A percentile compares a stretch with the other conserved stretches of the same genome.
phyloP scores from a whole-genome alignment of 225 moss, liverwort and hornwort genomes.

The Sphagnum tenellum region DNA sequence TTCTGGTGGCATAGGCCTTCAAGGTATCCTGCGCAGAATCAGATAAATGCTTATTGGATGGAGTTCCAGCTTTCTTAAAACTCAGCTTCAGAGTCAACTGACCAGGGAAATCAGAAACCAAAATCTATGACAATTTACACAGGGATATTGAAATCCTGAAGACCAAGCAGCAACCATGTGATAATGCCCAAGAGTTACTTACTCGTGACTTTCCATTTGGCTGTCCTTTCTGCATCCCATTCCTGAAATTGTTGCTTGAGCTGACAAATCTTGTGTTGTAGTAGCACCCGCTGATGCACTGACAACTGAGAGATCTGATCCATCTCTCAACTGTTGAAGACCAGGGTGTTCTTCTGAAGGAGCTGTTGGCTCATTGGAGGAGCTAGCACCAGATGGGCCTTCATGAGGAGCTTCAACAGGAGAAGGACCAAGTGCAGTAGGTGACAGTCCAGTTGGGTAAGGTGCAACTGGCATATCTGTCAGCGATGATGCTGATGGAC shows the following conservation, averaged over 20 bases:
- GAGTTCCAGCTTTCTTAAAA: slow-evolving; percentile 61
- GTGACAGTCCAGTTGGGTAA: slow-evolving; percentile 62
- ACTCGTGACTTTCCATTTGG: slow-evolving; percentile 66
- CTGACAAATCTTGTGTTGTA: slow-evolving; percentile 26
- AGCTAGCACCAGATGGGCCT: slow-evolving; percentile 33
- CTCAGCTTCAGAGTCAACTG: slow-evolving; percentile 56
- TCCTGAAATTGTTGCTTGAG: slow-evolving; percentile 41
- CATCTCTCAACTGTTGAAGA: slow-evolving; percentile 48
- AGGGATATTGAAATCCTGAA: neutral
- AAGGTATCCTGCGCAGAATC: slow-evolving; percentile 44
- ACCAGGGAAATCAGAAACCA: slow-evolving; percentile 35
- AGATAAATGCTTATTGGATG: slow-evolving; percentile 41
- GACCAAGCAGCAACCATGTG: slow-evolving; percentile 33
- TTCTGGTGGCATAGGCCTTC: slow-evolving; percentile 64
- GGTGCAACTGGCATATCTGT: slow-evolving; percentile 95
- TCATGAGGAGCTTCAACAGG: slow-evolving; percentile 60
- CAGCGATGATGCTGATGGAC: slow-evolving; percentile 89
- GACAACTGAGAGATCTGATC: slow-evolving; percentile 43
- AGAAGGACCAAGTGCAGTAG: slow-evolving; percentile 60
- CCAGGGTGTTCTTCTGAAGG: slow-evolving; percentile 55
- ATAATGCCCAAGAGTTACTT: slow-evolving; percentile 24
- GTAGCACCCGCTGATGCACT: slow-evolving; percentile 30
- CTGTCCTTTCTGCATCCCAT: slow-evolving; percentile 22
- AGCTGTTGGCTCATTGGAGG: slow-evolving; percentile 48
- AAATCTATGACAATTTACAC: slow-evolving; percentile 41